phyloP scores from a whole-genome alignment of 768 basidiomycete species.

The Lyophyllum semitale region DNA sequence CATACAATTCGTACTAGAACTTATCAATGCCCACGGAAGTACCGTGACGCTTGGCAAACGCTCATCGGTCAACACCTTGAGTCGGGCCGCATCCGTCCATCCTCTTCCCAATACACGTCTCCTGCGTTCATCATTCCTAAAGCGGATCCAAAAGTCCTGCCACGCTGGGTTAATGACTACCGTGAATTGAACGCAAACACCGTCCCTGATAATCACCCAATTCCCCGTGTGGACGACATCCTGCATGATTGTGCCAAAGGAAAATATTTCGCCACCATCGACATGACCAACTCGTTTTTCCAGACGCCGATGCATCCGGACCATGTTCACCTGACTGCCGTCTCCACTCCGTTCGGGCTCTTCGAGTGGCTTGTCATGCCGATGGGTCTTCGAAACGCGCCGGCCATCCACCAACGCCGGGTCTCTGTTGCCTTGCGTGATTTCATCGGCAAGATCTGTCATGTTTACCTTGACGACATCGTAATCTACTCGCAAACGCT shows the following conservation, averaged over 20 bases:
- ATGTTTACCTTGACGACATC: too few relatives aligned
- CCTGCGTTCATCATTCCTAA: conserved; percentile 42
- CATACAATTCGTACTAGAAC: conserved; percentile 19
- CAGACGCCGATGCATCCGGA: conserved; percentile 26
- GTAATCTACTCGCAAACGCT: conserved; percentile 42
- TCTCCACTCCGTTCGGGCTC: conserved; percentile 34
- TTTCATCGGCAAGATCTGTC: conserved; percentile 31
- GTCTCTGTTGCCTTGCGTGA: conserved; percentile 24
- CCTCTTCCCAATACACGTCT: conserved; percentile 26
- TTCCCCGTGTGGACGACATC: too few relatives aligned
- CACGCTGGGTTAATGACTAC: conserved; percentile 38
- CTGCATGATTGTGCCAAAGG: too few relatives aligned
- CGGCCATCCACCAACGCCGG: conserved; percentile 27
- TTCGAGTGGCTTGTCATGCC: conserved; percentile 34
- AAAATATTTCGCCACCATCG: conserved; percentile 30
- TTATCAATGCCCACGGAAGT: conserved; percentile 36
- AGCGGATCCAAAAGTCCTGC: conserved; percentile 24
- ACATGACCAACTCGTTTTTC: too few relatives aligned
- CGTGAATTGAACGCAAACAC: conserved; percentile 31
- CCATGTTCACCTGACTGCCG: conserved; percentile 30
- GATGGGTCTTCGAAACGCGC: conserved; percentile 21
- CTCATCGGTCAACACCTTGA: conserved; percentile 35
- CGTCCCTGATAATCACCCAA: conserved; percentile 23
- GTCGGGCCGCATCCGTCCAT: conserved; percentile 30
- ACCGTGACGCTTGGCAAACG: conserved; percentile 28